A percentile compares a stretch with the other conserved stretches of the same genome.
Conservation (phyloP, 202 grass and related monocot species). For the Musa balbisiana region DNA sequence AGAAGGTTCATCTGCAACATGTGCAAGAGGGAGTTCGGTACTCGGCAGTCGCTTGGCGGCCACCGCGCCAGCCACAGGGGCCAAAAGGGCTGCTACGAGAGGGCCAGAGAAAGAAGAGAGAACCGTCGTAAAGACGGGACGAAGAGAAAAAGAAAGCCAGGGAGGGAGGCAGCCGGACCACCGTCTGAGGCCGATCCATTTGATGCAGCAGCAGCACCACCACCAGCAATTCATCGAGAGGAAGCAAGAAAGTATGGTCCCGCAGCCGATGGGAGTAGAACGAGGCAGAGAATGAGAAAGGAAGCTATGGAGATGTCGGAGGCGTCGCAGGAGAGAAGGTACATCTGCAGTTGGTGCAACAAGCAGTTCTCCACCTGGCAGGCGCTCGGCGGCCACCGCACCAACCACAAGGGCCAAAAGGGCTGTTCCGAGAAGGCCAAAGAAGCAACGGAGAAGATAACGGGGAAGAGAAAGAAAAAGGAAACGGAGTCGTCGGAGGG, state of each 20-base stretch:
- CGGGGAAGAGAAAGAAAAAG: background rate
- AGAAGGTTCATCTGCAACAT: background rate
- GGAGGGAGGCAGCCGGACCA: background rate
- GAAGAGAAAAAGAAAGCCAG: background rate
- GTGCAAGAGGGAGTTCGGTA: background rate
- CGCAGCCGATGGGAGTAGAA: no score
- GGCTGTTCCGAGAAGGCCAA: background rate
- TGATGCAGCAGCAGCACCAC: no score
- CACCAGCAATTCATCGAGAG: no score
- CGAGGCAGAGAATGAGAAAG: no score
- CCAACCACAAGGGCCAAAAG: conserved; percentile 61
- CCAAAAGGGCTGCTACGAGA: background rate
- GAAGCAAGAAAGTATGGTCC: no score
- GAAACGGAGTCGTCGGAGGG: background rate
- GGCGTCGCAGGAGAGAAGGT: background rate
- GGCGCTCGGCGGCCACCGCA: conserved; percentile 76
- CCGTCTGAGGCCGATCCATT: background rate
- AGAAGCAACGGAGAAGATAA: background rate
- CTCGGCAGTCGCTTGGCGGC: conserved; percentile 47
- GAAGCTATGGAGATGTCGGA: no score
- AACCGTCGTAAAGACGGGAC: background rate
- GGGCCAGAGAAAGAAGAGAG: background rate
- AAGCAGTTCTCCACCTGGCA: background rate
- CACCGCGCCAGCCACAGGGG: conserved; percentile 53
- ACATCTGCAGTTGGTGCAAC: background rate